Evolutionary conservation across 345 rosid genomes (phyloP), one percentile per base, ranked within the genome.

Genomic region (Psidium guajava): DNA sequence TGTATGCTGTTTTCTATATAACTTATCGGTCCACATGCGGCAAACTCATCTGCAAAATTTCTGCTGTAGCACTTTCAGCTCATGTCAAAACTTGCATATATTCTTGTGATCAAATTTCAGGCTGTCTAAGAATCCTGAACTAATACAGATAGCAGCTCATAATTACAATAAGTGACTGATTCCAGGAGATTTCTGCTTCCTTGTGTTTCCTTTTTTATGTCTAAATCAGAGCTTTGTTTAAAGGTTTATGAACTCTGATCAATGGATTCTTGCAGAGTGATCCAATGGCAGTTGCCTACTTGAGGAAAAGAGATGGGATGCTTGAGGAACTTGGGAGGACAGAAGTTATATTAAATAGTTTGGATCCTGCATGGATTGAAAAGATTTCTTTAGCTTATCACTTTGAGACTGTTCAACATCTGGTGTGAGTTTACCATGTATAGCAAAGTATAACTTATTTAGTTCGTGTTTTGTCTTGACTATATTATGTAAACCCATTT

Each of bases 251-350:
- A 25, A 58, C 77, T 84, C 42, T 50, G 57, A 3, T 22, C 15
- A 51, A 50, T 49, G 57, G 28, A 3, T 80, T 89, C 42, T 85
- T 89, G 87, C 85, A 95, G 99, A 96, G 99, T 89, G 99, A 96
- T 86, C 98, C 98, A 2, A 92, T 95, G 96, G 91, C 89, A 83
- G 93, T 94, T 91, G 87, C 91, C 51, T 95, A 93, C 83, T 50
- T 88, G 73, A 94, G 87, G 89, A 95, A 91, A 88, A 84, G 32
- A 47, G 93, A 95, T 86, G 98, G 98, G 83, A 84, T 36, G 40
- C 91, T 96, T 49, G 93, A 93, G 88, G 99, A 96, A 91, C 89
- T 96, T 88, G 98, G 98, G 64, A 95, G 95, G 22, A 94, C 99
- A 28, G 99, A 96, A 91, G 98, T 95, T 82, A 89, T 95, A 75